Evolutionary conservation across 805 yeast species (phyloP), one percentile per base, ranked within the genome.

Genomic region (Zygotorulaspora danielsina): DNA sequence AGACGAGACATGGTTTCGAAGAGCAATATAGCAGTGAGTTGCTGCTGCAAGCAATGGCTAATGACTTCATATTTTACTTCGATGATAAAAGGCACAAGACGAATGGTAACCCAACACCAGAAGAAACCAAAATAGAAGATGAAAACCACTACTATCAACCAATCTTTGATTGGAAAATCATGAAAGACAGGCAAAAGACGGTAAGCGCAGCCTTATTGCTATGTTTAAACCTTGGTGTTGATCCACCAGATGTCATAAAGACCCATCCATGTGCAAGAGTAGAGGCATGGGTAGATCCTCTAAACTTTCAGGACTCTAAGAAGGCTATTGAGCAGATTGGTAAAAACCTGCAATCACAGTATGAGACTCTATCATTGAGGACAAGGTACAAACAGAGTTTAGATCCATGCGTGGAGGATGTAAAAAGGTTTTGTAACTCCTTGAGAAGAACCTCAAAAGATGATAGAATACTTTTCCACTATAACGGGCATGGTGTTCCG

Each of bases 401-500:
- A 41, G 97, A 93, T 59, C 97, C 97, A 2, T 84, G 89, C 39
- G 96, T 89, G 15, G 98, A 93, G 57, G 98, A 93, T 56, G 82
- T 88, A 27, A 90, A 90, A 57, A 71, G 97, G 34, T 84, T 89
- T 51, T 89, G 97, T 60, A 83, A 86, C 50, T 84, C 94, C 0
- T 66, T 93, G 44, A 71, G 98, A 50, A 72, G 97, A 40, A 83
- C 84, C 42, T 95, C 97, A 2, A 86, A 89, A 55, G 97, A 90
- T 46, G 97, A 90, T 59, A 72, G 98, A 44, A 84, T 90, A 7
- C 61, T 93, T 38, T 90, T 93, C 61, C 97, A 93, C 60, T 93
- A 93, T 61, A 93, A 93, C 53, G 98, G 98, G 5, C 98, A 93
- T 58, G 98, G 98, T 17, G 98, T 93, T 1, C 98, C 98, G 0